Evolutionary conservation across 169 alveolate genomes (phyloP).

Genomic region (Eimeria maxima): DNA sequence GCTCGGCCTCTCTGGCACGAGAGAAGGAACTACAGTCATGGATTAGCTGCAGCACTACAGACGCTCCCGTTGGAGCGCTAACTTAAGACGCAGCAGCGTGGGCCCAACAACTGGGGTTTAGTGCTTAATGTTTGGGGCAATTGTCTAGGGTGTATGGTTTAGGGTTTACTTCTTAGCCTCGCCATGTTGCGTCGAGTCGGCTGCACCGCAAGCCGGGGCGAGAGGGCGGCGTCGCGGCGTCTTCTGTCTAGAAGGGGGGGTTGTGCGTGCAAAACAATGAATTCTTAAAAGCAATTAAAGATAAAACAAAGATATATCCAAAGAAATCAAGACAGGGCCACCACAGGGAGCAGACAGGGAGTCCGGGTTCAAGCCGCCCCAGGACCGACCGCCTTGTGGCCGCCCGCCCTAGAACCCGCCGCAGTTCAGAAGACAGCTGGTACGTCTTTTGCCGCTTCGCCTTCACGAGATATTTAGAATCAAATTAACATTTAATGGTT

Average conservation of each 20-base stretch:
- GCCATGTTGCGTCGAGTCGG: background rate
- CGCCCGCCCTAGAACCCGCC: no score
- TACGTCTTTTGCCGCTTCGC: no score
- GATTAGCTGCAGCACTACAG: no score
- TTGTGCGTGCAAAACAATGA: background rate
- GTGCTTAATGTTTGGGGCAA: background rate
- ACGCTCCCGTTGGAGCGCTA: background rate
- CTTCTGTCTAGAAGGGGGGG: background rate
- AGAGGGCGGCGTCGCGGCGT: background rate
- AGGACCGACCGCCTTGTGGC: no score
- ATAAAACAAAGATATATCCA: no score
- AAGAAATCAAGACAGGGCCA: background rate
- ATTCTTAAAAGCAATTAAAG: no score
- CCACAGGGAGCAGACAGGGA: background rate
- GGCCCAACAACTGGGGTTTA: background rate
- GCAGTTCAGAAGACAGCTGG: no score
- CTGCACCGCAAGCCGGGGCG: background rate
- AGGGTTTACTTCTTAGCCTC: background rate
- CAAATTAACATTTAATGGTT: no score
- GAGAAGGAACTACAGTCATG: no score
- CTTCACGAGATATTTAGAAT: no score
- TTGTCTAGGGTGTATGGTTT: background rate
- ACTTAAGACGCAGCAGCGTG: background rate
- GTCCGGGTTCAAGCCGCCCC: no score
- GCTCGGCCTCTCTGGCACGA: no score